Base-by-base conservation (phyloP, 805 yeast genomes). In the Kodamaea nitidulidarum region DNA sequence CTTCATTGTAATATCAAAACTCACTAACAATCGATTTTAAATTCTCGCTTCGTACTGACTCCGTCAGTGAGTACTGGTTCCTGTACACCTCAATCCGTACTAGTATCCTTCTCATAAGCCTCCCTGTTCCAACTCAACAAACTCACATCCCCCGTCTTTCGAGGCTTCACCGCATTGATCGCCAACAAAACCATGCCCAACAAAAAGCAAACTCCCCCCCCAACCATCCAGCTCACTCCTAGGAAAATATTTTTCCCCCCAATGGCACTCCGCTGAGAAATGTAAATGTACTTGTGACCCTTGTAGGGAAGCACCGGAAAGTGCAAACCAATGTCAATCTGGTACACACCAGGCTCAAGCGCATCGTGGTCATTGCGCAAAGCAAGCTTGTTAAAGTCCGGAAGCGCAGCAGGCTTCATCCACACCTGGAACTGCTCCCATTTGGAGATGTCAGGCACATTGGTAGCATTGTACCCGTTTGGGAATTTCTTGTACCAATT, bases 181-280 rank as follows among this genome's bases (percentile, higher is more conserved):
- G 69, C 50, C 45, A 79, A 54, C 45, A 84, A 70, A 6, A 65
- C 56, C 1, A 81, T 30, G 1, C 81, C 80, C 48, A 84, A 61
- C 1, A 78, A 52, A 22, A 81, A 64, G 56, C 90, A 82, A 10
- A 84, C 63, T 21, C 80, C 81, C 15, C 93, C 95, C 37, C 81
- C 84, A 22, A 76, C 85, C 46, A 85, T 73, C 84, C 90, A 85
- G 28, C 78, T 67, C 37, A 78, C 70, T 22, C 93, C 95, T 47
- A 85, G 61, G 53, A 84, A 84, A 28, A 72, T 57, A 58, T 85
- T 85, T 59, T 80, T 81, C 16, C 93, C 91, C 11, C 95, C 95
- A 46, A 81, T 73, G 4, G 75, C 80, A 2, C 87, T 79, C 44
- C 86, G 73, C 30, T 87, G 87, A 3, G 86, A 75, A 18, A 85